A percentile compares a stretch with the other conserved stretches of the same genome.
Conservation (phyloP, 305 asterid genomes). For the Stenogyne calaminthoides region DNA sequence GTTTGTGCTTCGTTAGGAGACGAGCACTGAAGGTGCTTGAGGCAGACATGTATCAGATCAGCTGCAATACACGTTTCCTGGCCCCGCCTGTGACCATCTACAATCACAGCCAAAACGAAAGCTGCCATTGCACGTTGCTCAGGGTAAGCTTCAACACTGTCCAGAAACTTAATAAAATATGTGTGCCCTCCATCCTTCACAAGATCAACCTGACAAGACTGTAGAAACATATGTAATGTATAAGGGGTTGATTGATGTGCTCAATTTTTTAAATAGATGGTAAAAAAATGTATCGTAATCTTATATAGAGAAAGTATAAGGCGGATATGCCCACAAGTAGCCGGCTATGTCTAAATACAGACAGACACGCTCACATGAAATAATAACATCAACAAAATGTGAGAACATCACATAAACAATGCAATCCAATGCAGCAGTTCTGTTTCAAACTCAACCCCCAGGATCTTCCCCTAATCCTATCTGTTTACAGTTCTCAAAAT, state of each 20-base stretch:
- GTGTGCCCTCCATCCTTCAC: slow-evolving; percentile 96
- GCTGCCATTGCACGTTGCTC: slow-evolving; percentile 99
- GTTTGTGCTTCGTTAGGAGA: slow-evolving; percentile 78
- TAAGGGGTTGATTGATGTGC: neutral
- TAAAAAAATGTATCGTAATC: neutral
- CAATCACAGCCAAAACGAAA: slow-evolving; percentile 96
- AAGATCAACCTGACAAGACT: slow-evolving; percentile 99
- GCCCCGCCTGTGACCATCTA: slow-evolving; percentile 93
- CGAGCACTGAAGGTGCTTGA: slow-evolving; percentile 87
- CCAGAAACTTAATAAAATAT: slow-evolving; percentile 91
- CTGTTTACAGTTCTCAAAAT: neutral
- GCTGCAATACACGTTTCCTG: slow-evolving; percentile 94
- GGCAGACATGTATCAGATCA: slow-evolving; percentile 71
- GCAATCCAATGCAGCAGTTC: neutral
- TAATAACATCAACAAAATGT: neutral
- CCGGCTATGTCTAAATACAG: neutral
- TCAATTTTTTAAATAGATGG: slow-evolving; percentile 15
- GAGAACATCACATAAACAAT: neutral
- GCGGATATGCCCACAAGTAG: slow-evolving; percentile 9
- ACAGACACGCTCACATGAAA: neutral
- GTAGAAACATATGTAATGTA: slow-evolving; percentile 31
- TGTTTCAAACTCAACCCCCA: slow-evolving; percentile 2
- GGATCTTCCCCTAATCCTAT: neutral
- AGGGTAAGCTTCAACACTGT: slow-evolving; percentile 92
- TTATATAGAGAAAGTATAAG: neutral